Conservation (phyloP, 2,329 filamentous ascomycete species). For the Beauveria australis region DNA sequence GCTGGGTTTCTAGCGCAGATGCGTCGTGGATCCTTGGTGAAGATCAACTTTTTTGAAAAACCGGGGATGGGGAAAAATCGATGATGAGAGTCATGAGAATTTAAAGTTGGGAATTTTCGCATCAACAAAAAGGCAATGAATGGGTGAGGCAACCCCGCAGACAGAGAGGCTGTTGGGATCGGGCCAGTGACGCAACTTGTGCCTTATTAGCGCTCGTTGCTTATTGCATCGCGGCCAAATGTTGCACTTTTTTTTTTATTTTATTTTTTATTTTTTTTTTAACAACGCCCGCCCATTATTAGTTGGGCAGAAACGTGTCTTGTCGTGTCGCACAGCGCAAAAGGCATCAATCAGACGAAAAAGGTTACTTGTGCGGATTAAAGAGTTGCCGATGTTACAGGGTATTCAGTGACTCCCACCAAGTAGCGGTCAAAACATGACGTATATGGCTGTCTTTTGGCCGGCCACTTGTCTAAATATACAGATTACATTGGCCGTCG, state of each 20-base stretch:
- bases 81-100: background rate
- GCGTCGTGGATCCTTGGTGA: background rate
- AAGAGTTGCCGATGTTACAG: background rate
- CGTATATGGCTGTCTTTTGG: background rate
- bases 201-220: constrained; percentile 8
- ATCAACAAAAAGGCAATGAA: too few relatives aligned
- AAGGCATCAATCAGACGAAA: background rate
- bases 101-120: background rate
- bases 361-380: background rate
- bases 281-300: background rate
- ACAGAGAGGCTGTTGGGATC: background rate
- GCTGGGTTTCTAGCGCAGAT: background rate
- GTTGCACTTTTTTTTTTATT: too few relatives aligned
- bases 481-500: too few relatives aligned
- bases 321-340: background rate
- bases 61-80: background rate
- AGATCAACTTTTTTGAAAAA: background rate
- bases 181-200: constrained; percentile 6
- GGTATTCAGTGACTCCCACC: too few relatives aligned
- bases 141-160: constrained; percentile 1
- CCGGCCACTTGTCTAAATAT: too few relatives aligned
- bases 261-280: too few relatives aligned
- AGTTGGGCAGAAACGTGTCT: background rate
- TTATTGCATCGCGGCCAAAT: background rate
- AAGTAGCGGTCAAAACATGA: constrained; percentile 6